Percentiles rank a stretch among this genome's conserved stretches.
Conservation (phyloP, 768 basidiomycete genomes). For the Mycena pura region DNA sequence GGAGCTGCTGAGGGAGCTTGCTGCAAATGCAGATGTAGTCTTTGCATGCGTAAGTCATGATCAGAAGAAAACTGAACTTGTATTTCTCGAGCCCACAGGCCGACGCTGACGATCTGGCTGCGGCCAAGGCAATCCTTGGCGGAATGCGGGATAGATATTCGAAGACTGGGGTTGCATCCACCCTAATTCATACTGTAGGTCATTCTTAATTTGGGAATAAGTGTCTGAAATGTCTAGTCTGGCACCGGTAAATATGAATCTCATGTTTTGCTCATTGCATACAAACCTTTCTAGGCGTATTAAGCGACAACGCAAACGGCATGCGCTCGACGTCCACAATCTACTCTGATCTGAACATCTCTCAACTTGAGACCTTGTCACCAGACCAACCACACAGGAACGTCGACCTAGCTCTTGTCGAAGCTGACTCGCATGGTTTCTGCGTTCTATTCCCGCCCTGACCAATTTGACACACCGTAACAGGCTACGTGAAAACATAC, state of each 20-base stretch:
- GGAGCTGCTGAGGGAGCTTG: slow-evolving; percentile 43
- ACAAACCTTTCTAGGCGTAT: no score
- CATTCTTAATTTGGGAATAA: not conserved
- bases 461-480: not conserved
- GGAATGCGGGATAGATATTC: slow-evolving; percentile 44
- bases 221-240: slow-evolving; percentile 22
- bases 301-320: slow-evolving; percentile 40
- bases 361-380: slow-evolving; percentile 38
- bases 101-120: slow-evolving; percentile 46
- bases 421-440: slow-evolving; percentile 27
- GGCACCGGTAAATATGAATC: slow-evolving; percentile 25
- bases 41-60: slow-evolving; percentile 45
- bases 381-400: slow-evolving; percentile 41
- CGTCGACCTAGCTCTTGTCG: slow-evolving; percentile 37
- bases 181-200: slow-evolving; percentile 52
- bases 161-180: slow-evolving; percentile 39
- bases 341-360: slow-evolving; percentile 44
- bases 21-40: slow-evolving; percentile 53
- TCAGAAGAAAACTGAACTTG: not conserved
- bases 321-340: slow-evolving; percentile 28
- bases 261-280: not conserved
- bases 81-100: slow-evolving; percentile 33
- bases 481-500: slow-evolving; percentile 58
- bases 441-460: not conserved
- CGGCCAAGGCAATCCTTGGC: slow-evolving; percentile 46